Evolutionary conservation across 805 yeast genomes (phyloP), one percentile per base, ranked within the genome.

Genomic region (Scheffersomyces coipomensis): DNA sequence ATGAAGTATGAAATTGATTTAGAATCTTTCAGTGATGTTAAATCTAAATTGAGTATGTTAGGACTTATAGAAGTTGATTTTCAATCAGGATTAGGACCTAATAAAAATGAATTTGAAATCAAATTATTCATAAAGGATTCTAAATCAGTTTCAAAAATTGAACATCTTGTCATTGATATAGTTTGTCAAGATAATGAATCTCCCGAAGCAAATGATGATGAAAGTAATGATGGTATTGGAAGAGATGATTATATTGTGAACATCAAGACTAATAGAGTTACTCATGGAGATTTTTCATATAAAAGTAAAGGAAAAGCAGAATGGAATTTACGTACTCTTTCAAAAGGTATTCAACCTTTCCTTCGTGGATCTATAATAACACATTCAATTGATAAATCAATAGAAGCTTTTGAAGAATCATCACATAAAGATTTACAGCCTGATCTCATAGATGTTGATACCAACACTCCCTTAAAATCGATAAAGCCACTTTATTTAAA

Each of bases 281-380:
- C 96, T 0, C 83, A 83, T 40, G 97, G 97, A 5, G 90, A 88
- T 52, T 77, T 85, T 48, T 75, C 74, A 35, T 71, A 72, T 33
- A 71, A 73, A 33, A 74, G 76, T 2, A 59, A 67, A 4, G 79
- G 80, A 0, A 57, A 53, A 25, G 82, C 78, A n/a, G 78, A 74
- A 45, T 88, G 96, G 96, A 67, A 76, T 5, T 73, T 88, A 47
- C 73, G 53, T 19, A 66, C 68, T 21, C 60, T 80, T 6, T 64
- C 80, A 1, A 68, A 83, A 2, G 96, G 96, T 0, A 69, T 81
- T 44, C 75, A 70, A 34, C 88, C 95, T 0, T 62, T 83, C 0
- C 66, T 90, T 11, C 68, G 87, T 34, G 96, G 89, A 3, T 56
- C 73, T 5, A 57, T 83, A 17, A 46, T 59, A 1, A 46, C 58